A percentile compares a stretch with the other conserved stretches of the same genome.
phyloP scores from a whole-genome alignment of 352 stramenopile species.

The Globisporangium sylvaticum region DNA sequence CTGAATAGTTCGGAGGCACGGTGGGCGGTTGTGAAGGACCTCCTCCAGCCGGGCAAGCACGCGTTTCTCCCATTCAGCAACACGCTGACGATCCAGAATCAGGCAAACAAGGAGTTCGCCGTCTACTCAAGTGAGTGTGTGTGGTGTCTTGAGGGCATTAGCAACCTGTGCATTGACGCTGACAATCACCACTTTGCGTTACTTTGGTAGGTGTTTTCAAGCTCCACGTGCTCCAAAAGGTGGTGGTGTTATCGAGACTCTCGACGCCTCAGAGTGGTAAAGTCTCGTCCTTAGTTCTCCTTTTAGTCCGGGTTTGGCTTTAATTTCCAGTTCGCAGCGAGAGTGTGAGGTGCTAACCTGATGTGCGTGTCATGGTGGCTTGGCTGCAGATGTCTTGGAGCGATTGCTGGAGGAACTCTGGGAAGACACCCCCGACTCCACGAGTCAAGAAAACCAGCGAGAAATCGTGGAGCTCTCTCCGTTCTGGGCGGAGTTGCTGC shows the following conservation, averaged over 20 bases:
- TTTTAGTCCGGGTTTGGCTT: not conserved
- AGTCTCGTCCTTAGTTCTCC: not conserved
- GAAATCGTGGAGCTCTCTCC: conserved; percentile 32
- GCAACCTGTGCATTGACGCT: not conserved
- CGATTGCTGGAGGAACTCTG: conserved; percentile 31
- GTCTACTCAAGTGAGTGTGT: conserved; percentile 1
- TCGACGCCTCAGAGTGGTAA: conserved; percentile 17
- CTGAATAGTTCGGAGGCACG: conserved; percentile 25
- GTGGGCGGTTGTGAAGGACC: conserved; percentile 43
- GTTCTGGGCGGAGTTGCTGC: conserved; percentile 15
- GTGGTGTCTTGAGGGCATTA: too few relatives aligned
- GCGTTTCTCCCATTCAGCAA: conserved; percentile 38
- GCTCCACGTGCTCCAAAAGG: conserved; percentile 27
- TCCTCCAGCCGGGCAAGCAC: conserved; percentile 32
- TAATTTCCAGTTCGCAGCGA: not conserved
- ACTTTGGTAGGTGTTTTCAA: conserved; percentile 34
- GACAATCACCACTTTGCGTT: too few relatives aligned
- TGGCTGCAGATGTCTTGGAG: conserved; percentile 28
- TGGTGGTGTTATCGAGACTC: conserved; percentile 31
- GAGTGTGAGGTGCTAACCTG: not conserved
- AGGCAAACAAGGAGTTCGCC: conserved; percentile 14
- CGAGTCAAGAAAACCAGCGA: not conserved
- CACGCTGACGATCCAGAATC: not conserved
- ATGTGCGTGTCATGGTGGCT: not conserved
- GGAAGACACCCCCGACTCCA: conserved; percentile 8